phyloP scores from a whole-genome alignment of 352 stramenopile species.

The Globisporangium ultimum region DNA sequence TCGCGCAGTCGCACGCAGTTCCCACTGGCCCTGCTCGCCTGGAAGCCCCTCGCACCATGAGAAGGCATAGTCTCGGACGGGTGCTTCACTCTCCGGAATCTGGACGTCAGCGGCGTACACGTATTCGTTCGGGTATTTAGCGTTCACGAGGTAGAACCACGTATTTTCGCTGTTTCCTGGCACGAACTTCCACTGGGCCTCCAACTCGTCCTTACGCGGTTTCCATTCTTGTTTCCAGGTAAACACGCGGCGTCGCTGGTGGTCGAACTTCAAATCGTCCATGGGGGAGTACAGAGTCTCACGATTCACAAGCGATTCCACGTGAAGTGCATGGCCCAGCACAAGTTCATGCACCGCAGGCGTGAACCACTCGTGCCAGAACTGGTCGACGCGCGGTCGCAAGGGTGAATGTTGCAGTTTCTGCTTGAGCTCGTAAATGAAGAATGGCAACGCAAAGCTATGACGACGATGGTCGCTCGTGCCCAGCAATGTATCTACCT shows the following conservation, averaged over 20 bases:
- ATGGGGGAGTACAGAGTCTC: conserved; percentile 4
- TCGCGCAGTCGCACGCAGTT: not conserved
- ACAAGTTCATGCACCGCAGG: conserved; percentile 4
- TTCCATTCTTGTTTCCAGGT: not conserved
- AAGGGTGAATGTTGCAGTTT: conserved; percentile 7
- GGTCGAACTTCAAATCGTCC: not conserved
- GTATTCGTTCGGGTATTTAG: conserved; percentile 2
- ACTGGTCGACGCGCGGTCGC: conserved; percentile 7
- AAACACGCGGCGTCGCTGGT: conserved; percentile 1
- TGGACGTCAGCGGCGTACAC: conserved; percentile 1
- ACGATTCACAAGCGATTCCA: not conserved
- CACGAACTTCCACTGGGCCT: conserved; percentile 4
- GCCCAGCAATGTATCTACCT: not conserved
- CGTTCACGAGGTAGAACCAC: conserved; percentile 10
- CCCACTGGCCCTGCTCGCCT: conserved; percentile 4
- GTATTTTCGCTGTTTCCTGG: conserved; percentile 5
- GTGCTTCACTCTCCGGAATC: not conserved
- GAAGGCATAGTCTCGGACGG: not conserved
- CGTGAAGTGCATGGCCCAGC: not conserved
- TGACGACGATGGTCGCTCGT: conserved; percentile 6
- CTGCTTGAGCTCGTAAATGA: conserved; percentile 8
- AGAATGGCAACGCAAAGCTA: conserved; percentile 7
- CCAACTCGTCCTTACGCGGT: not conserved
- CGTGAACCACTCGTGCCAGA: conserved; percentile 10
- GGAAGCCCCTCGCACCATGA: not conserved